Conservation (phyloP, 1,284 basidiomycete genomes). For the Ganoderma boninense region DNA sequence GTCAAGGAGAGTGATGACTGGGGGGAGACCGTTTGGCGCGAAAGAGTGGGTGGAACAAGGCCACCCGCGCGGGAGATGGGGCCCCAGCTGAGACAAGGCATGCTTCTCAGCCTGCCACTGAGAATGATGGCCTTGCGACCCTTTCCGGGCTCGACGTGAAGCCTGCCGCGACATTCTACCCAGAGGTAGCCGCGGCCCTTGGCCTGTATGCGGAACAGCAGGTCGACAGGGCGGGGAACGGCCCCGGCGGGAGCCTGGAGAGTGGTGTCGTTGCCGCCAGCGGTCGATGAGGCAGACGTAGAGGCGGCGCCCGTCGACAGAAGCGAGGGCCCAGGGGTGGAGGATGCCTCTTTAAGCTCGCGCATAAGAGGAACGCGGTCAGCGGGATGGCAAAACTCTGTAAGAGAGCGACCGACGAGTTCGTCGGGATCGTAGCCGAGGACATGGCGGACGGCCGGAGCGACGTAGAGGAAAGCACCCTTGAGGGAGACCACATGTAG, state of each 20-base stretch:
- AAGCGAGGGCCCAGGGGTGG: slow-evolving; percentile 38
- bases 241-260: slow-evolving; percentile 26
- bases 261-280: slow-evolving; percentile 10
- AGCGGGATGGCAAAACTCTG: slow-evolving; percentile 86
- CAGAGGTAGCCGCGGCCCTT: slow-evolving; percentile 79
- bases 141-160: slow-evolving; percentile 90
- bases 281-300: slow-evolving; percentile 12
- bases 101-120: slow-evolving; percentile 74
- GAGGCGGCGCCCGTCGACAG: slow-evolving; percentile 19
- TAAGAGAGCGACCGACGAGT: slow-evolving; percentile 80
- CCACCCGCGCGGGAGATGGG: slow-evolving; percentile 59
- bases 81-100: slow-evolving; percentile 73
- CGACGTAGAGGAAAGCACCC: slow-evolving; percentile 93
- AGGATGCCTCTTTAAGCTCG: slow-evolving; percentile 86
- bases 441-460: slow-evolving; percentile 78
- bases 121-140: slow-evolving; percentile 90
- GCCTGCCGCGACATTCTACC: slow-evolving; percentile 86
- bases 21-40: slow-evolving; percentile 9
- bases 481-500: slow-evolving; percentile 93
- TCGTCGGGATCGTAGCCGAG: slow-evolving; percentile 87
- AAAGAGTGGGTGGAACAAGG: slow-evolving; percentile 37
- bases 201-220: slow-evolving; percentile 79
- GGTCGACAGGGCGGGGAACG: slow-evolving; percentile 62
- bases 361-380: slow-evolving; percentile 93
- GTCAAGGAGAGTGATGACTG: slow-evolving; percentile 2